Percentiles rank a stretch among this genome's conserved stretches.
Conservation (phyloP, 2,329 filamentous ascomycete species). For the Penicillium thymicola region DNA sequence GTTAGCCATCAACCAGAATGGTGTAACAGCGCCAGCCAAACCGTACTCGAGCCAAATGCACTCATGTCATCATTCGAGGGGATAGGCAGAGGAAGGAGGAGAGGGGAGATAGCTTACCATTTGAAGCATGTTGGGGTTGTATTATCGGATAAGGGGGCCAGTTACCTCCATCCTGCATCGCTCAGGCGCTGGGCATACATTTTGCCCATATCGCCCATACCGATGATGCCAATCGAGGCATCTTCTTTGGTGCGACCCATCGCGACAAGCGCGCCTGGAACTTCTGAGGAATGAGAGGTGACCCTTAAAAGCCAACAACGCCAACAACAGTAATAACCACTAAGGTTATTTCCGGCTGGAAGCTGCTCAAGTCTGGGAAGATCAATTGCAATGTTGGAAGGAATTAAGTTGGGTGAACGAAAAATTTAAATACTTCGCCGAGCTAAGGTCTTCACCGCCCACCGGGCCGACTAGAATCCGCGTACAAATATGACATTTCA, state of each 20-base stretch:
- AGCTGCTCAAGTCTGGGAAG: conserved; percentile 12
- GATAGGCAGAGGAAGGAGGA: conserved; percentile 1
- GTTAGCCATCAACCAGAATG: conserved; percentile 68
- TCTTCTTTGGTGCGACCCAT: conserved; percentile 54
- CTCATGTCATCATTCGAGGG: conserved; percentile 93
- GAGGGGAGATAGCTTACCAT: conserved; percentile 17
- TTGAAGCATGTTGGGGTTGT: conserved; percentile 4
- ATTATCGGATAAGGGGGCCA: conserved; percentile 7
- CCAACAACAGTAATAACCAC: not conserved
- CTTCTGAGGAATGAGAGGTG: not conserved
- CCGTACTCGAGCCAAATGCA: conserved; percentile 99
- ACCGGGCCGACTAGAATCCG: conserved; percentile 28
- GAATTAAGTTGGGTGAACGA: conserved; percentile 5
- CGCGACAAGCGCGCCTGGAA: conserved; percentile 9
- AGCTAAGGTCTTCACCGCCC: conserved; percentile 25
- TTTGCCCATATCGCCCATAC: conserved; percentile 99
- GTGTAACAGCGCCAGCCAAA: conserved; percentile 59
- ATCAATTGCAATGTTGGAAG: conserved; percentile 12
- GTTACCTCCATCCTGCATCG: conserved; percentile 93
- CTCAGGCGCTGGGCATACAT: conserved; percentile 92
- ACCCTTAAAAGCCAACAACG: not conserved
- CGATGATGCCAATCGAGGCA: conserved; percentile 88
- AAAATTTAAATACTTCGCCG: conserved; percentile 29
- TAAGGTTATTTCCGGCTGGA: not conserved
- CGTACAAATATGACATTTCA: not conserved